Evolutionary conservation across 1,284 basidiomycete genomes (phyloP), one percentile per base, ranked within the genome.

Genomic region (Heterobasidion irregulare): DNA sequence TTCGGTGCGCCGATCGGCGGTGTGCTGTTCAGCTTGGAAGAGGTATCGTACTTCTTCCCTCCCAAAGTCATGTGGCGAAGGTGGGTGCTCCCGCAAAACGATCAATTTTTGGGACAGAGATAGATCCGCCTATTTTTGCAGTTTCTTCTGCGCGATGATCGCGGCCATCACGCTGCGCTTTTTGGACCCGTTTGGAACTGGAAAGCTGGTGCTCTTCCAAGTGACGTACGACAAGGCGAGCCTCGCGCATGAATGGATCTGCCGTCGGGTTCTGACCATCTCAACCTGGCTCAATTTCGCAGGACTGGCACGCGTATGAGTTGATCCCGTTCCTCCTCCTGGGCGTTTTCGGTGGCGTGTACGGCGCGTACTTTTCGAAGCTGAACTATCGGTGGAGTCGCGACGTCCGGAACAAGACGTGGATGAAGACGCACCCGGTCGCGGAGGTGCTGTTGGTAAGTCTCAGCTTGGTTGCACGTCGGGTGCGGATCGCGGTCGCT

Each of bases 21-120:
- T 8, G 94, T 94, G 0, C 70, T 97, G 46, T 96, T 97, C 70
- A 93, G 92, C 58, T 72, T 96, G 58, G 92, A 95, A 69, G 94
- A 97, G 69, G 94, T 98, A 2, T 94, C 92, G 2, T 95, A 94
- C 68, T 97, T 92, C 72, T 98, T 98, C 68, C 94, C 94, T 12
- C 87, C 94, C 0, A 94, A 96, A 73, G 91, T 89, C 57, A 89
- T 95, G 92, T 95, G 92, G 92, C 77, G 92, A 73, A 91, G 89
- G 90, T 91, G 62, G 53, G 70, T 59, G 41, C 55, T 26, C 26
- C 26, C 26, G 26, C 26, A 26, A 26, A 26, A 26, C 26, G 26
- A 26, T 26, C 26, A 1, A 26, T 26, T 26, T 26, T 3, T 26
- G 26, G 26, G 26, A 26, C 26, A 26, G 26, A 26, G 26, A 26